Conservation (phyloP, 164 flowering plant genomes). For the Vitis rupestris region DNA sequence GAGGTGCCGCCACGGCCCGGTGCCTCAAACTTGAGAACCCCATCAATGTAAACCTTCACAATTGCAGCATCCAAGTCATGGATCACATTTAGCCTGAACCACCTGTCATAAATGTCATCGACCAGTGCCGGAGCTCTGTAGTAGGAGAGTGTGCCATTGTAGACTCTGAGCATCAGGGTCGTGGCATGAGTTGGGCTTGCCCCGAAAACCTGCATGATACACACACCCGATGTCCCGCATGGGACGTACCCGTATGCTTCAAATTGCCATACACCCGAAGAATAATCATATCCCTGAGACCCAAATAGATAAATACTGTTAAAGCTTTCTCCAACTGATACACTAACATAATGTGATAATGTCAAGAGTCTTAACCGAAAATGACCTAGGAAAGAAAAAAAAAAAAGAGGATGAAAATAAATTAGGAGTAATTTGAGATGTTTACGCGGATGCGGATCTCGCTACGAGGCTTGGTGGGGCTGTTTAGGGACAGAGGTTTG, state of each 20-base stretch:
- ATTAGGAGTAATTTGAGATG: no score
- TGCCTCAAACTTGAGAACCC: constrained; percentile 16
- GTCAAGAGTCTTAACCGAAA: no score
- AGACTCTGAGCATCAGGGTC: constrained; percentile 14
- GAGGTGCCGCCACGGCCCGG: constrained; percentile 21
- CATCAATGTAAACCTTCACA: constrained; percentile 27
- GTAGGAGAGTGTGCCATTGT: constrained; percentile 14
- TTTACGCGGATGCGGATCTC: constrained; percentile 31
- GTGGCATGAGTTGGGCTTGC: background rate
- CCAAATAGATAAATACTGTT: no score
- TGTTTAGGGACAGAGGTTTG: constrained; percentile 26
- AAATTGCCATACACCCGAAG: constrained; percentile 34
- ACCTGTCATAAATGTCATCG: constrained; percentile 23
- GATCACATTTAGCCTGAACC: constrained; percentile 38
- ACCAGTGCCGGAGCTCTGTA: constrained; percentile 6
- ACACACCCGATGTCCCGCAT: constrained; percentile 15
- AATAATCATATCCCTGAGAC: background rate
- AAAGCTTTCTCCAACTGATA: no score
- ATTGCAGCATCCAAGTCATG: constrained; percentile 28
- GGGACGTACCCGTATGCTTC: constrained; percentile 6
- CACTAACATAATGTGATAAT: no score
- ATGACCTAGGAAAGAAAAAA: no score
- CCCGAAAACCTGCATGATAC: constrained; percentile 21
- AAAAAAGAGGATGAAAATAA: no score
- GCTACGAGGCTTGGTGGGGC: constrained; percentile 32